phyloP scores from a whole-genome alignment of 2,329 filamentous ascomycete species.

The Epichloe elymi region DNA sequence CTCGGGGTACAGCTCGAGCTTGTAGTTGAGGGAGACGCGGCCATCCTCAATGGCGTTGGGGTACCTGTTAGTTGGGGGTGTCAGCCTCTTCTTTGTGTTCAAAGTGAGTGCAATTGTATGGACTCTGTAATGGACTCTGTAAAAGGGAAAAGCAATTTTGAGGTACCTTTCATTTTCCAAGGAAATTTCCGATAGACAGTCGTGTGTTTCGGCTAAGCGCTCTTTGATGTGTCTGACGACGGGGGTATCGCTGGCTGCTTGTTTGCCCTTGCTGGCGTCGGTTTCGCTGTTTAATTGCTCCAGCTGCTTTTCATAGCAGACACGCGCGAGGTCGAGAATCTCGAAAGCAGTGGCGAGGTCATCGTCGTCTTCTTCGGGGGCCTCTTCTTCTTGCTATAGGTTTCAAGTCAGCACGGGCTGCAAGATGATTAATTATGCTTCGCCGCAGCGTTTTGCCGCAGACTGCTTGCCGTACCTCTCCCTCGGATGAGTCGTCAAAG shows the following conservation, averaged over 20 bases:
- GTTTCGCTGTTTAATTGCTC: slow-evolving; percentile 22
- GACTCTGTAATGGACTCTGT: background rate
- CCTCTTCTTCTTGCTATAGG: slow-evolving; percentile 25
- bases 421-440: background rate
- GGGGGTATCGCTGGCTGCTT: slow-evolving; percentile 27
- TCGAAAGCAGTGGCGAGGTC: slow-evolving; percentile 71
- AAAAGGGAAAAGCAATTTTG: background rate
- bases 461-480: slow-evolving; percentile 35
- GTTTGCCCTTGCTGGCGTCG: slow-evolving; percentile 29
- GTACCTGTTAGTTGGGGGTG: slow-evolving; percentile 39
- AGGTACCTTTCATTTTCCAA: slow-evolving; percentile 75
- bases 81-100: background rate
- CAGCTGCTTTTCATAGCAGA: slow-evolving; percentile 47
- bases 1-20: slow-evolving; percentile 62
- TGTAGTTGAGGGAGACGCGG: slow-evolving; percentile 62
- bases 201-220: slow-evolving; percentile 82
- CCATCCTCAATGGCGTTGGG: slow-evolving; percentile 76
- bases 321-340: slow-evolving; percentile 67
- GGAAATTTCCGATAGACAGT: slow-evolving; percentile 91
- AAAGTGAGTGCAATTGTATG: background rate
- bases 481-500: slow-evolving; percentile 71
- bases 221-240: slow-evolving; percentile 56
- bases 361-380: slow-evolving; percentile 46
- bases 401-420: background rate
- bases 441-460: background rate